phyloP scores from a whole-genome alignment of 768 basidiomycete species.

The Saitozyma podzolica region DNA sequence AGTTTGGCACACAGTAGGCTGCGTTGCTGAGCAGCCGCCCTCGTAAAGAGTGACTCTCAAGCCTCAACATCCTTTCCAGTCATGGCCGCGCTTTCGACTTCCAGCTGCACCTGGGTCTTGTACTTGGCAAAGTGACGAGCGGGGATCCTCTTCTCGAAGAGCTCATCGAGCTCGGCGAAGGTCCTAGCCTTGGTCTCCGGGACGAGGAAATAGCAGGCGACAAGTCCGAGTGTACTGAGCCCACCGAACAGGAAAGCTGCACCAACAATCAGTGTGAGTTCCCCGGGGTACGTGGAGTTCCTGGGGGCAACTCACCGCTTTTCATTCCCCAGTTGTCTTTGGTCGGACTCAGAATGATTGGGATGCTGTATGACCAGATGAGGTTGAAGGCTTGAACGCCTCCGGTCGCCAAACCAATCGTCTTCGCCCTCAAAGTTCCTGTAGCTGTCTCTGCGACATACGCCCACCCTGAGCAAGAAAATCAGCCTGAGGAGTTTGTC shows the following conservation, averaged over 20 bases:
- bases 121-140: constrained; percentile 31
- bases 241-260: constrained; percentile 19
- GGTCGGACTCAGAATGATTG: constrained; percentile 17
- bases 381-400: no score
- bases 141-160: constrained; percentile 34
- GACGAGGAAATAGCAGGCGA: constrained; percentile 19
- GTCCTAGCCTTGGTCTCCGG: constrained; percentile 39
- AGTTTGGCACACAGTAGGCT: no score
- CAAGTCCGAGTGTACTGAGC: constrained; percentile 2
- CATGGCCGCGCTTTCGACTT: no score
- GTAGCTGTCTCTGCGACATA: no score
- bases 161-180: constrained; percentile 40
- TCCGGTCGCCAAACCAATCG: no score
- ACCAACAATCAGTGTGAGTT: constrained; percentile 1
- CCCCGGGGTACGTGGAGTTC: constrained; percentile 6
- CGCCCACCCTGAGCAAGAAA: no score
- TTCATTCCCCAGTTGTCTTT: constrained; percentile 23
- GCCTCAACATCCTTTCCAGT: no score
- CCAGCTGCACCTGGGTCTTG: constrained; percentile 3
- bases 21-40: no score
- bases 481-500: no score
- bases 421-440: no score
- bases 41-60: no score
- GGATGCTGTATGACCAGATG: not conserved
- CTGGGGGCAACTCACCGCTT: constrained; percentile 2